A percentile compares a stretch with the other conserved stretches of the same genome.
Conservation (phyloP, 805 yeast genomes). For the Jamesozyma spencerorum region DNA sequence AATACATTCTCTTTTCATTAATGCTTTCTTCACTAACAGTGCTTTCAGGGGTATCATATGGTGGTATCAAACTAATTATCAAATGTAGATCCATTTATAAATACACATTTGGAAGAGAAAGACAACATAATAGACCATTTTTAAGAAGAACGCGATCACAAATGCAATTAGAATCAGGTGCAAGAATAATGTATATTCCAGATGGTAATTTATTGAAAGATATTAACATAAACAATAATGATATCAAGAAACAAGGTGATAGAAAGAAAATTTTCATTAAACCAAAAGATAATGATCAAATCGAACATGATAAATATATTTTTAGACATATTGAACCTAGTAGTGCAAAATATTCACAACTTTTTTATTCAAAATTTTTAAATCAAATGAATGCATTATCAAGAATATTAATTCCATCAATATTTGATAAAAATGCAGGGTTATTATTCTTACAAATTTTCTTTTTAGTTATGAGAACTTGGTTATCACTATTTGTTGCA, state of each 20-base stretch:
- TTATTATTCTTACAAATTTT: conserved; percentile 61
- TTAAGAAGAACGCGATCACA: conserved; percentile 26
- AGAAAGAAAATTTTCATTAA: conserved; percentile 24
- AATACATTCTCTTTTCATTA: conserved; percentile 16
- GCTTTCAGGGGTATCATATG: conserved; percentile 15
- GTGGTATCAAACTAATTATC: conserved; percentile 8
- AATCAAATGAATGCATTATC: conserved; percentile 69
- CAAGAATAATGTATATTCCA: conserved; percentile 26
- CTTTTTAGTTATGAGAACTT: conserved; percentile 73
- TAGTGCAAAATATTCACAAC: conserved; percentile 17
- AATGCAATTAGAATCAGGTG: conserved; percentile 23
- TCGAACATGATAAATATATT: conserved; percentile 27
- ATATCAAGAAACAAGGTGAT: conserved; percentile 2
- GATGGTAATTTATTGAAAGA: conserved; percentile 14
- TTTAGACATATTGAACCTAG: conserved; percentile 24
- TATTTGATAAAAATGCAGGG: conserved; percentile 57
- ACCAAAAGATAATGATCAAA: conserved; percentile 24
- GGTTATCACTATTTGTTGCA: conserved; percentile 78
- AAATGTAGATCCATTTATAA: conserved; percentile 10
- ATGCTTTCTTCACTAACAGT: conserved; percentile 13
- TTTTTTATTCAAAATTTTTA: conserved; percentile 53
- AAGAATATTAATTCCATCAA: conserved; percentile 71
- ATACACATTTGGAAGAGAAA: conserved; percentile 5
- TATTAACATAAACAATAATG: neutral
- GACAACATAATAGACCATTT: conserved; percentile 1